Evolutionary conservation across 2,329 filamentous ascomycete species (phyloP).

Genomic region (Fusarium coffeatum): DNA sequence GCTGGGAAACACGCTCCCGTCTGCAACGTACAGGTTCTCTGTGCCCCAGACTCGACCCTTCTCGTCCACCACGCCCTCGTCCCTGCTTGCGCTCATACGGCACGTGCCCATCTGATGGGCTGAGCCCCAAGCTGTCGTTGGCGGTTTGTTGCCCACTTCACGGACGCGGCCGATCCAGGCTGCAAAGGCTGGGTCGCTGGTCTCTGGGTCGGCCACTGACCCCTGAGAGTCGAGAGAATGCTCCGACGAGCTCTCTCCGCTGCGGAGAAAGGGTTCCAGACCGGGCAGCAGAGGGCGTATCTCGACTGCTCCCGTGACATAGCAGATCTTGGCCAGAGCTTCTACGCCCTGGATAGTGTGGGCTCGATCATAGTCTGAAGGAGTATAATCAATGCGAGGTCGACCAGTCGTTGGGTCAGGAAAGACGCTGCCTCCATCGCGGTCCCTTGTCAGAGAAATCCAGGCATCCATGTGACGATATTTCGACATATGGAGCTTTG

Average conservation of each 20-base stretch:
- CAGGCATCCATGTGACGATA: constrained; percentile 77
- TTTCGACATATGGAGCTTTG: constrained; percentile 76
- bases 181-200: constrained; percentile 70
- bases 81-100: constrained; percentile 70
- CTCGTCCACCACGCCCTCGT: constrained; percentile 68
- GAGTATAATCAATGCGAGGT: constrained; percentile 75
- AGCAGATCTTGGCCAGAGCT: constrained; percentile 79
- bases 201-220: constrained; percentile 53
- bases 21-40: constrained; percentile 74
- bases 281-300: constrained; percentile 75
- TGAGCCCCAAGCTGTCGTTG: constrained; percentile 68
- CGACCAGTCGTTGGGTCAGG: constrained; percentile 75
- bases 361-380: constrained; percentile 76
- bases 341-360: constrained; percentile 78
- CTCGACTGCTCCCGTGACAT: constrained; percentile 82
- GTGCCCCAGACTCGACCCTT: constrained; percentile 73
- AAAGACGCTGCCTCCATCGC: constrained; percentile 79
- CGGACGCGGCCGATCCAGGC: constrained; percentile 68
- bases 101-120: constrained; percentile 87
- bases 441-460: constrained; percentile 80
- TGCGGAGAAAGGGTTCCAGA: constrained; percentile 69
- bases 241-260: constrained; percentile 32
- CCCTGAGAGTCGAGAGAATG: constrained; percentile 31
- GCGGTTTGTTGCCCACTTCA: constrained; percentile 61
- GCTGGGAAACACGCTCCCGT: constrained; percentile 80